Evolutionary conservation across 805 yeast species (phyloP).

Genomic region (Komagataella pseudopastoris): DNA sequence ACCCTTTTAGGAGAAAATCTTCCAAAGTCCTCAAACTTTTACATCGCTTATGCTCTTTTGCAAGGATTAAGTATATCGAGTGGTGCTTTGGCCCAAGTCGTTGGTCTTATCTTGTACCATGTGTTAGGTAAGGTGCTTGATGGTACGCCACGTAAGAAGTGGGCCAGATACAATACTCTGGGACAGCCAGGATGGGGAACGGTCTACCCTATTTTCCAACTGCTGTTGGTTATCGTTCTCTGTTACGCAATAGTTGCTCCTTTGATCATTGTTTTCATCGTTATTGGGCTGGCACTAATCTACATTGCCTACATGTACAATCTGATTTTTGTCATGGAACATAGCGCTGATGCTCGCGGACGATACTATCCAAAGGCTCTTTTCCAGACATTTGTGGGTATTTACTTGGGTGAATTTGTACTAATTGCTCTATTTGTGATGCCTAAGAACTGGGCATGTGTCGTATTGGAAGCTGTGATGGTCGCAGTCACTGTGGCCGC

Average conservation of each 20-base stretch:
- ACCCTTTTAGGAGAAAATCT: constrained; percentile 56
- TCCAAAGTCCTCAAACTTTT: constrained; percentile 87
- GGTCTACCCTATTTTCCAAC: constrained; percentile 63
- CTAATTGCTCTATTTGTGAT: constrained; percentile 60
- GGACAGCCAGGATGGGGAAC: constrained; percentile 71
- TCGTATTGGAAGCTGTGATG: constrained; percentile 53
- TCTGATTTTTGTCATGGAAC: constrained; percentile 48
- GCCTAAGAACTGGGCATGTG: constrained; percentile 69
- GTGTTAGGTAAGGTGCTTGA: constrained; percentile 62
- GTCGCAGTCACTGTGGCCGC: constrained; percentile 41
- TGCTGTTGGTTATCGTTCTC: constrained; percentile 59
- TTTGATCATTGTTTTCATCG: constrained; percentile 52
- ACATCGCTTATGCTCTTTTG: constrained; percentile 67
- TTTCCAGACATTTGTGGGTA: constrained; percentile 57
- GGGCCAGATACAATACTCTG: constrained; percentile 61
- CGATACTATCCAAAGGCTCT: constrained; percentile 61
- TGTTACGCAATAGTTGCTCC: constrained; percentile 75
- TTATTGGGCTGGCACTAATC: constrained; percentile 39
- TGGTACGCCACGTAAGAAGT: constrained; percentile 83
- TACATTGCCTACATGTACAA: constrained; percentile 53
- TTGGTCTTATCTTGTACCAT: constrained; percentile 57
- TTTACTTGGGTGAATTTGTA: constrained; percentile 61
- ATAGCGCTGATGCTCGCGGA: constrained; percentile 54
- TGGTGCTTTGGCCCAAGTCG: constrained; percentile 66
- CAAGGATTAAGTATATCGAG: constrained; percentile 73